A percentile compares a stretch with the other conserved stretches of the same genome.
Conservation (phyloP, 225 moss, liverwort and hornwort genomes). For the Anthoceros angustus region DNA sequence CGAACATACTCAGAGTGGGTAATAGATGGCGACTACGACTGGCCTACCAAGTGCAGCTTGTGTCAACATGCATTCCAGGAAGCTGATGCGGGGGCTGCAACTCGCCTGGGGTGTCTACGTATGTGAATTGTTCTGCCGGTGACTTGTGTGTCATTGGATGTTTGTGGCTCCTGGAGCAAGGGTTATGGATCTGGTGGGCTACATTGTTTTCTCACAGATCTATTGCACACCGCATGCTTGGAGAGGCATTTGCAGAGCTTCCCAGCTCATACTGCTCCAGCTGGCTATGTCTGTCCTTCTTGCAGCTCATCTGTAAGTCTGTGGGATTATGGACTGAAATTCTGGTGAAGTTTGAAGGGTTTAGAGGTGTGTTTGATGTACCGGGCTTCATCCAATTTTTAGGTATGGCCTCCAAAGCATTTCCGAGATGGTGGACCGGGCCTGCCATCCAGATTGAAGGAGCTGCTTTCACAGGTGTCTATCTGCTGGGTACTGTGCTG, state of each 20-base stretch:
- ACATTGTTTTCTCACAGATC: slow-evolving; percentile 27
- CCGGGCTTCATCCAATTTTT: neutral
- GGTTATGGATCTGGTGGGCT: no score
- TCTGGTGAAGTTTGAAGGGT: neutral
- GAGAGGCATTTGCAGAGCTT: slow-evolving; percentile 65
- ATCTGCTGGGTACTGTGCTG: neutral
- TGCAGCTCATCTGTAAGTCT: slow-evolving; percentile 59
- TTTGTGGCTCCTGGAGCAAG: no score
- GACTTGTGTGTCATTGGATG: neutral
- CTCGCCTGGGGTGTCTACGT: slow-evolving; percentile 74
- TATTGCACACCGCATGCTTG: slow-evolving; percentile 71
- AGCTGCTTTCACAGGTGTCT: slow-evolving; percentile 55
- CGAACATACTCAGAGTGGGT: slow-evolving; percentile 97
- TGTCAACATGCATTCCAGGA: slow-evolving; percentile 58
- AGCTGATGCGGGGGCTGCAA: slow-evolving; percentile 38
- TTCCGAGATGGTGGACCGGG: slow-evolving; percentile 63
- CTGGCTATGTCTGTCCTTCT: slow-evolving; percentile 69
- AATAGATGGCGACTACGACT: slow-evolving; percentile 97
- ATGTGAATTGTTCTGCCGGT: slow-evolving; percentile 11
- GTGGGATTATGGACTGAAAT: neutral
- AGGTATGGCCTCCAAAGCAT: slow-evolving; percentile 96
- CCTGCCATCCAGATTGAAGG: slow-evolving; percentile 50
- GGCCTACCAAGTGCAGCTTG: slow-evolving; percentile 70
- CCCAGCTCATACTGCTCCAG: slow-evolving; percentile 91
- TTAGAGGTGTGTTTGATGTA: neutral